Evolutionary conservation across 2,329 filamentous ascomycete species (phyloP), one percentile per base, ranked within the genome.

Genomic region (Fusarium succisae): DNA sequence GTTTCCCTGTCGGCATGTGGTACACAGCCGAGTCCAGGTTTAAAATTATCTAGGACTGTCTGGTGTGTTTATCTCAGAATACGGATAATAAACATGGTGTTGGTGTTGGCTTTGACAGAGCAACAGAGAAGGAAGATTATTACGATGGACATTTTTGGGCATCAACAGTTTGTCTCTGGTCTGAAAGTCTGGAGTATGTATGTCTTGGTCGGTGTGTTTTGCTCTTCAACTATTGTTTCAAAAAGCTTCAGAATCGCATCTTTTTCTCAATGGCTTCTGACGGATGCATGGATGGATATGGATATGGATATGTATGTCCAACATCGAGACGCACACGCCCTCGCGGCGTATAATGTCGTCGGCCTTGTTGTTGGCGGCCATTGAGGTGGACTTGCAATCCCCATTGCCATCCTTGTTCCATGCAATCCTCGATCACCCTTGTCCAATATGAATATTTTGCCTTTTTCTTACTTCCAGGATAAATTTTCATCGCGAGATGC

Each of bases 341-440:
- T 75, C 38, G 35, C 61, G 56, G 69, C 69, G 73, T 70, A 72
- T 60, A 32, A 64, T 72, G 65, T 76, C 59, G 67, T 75, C 63
- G 76, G 70, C 63, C 62, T 68, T 68, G 63, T 61, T 68, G 70
- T 62, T 72, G 69, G 71, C 64, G 72, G 73, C 64, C 65, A 61
- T 65, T 56, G 65, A 50, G 43, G 60, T 66, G 66, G 59, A 69
- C 67, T 73, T 60, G 57, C 51, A 76, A 76, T 77, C 67, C 51
- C 73, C 73, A 69, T 76, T 66, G 60, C 69, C 61, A 77, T 77
- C 73, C 75, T 67, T 76, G 70, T 72, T 69, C 61, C 66, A 77
- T 70, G 73, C 66, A 67, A 56, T 66, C 60, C 63, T 72, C 59
- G 62, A 66, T 72, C 65, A 69, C 66, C 72, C 64, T 75, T 69